Base-by-base conservation (phyloP, 441 rosid genomes). In the Erodium chrysanthum region DNA sequence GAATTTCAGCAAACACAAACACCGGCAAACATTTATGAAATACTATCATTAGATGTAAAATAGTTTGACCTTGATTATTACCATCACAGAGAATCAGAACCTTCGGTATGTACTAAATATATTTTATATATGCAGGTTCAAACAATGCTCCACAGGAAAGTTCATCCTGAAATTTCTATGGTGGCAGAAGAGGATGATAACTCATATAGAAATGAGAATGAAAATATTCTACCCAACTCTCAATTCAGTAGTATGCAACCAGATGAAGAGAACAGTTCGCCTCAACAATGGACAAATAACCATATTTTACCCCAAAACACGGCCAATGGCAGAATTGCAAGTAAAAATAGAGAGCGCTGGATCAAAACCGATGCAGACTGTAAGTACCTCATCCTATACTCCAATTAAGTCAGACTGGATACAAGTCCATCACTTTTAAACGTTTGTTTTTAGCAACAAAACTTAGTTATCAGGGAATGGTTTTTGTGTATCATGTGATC, bases 281-380 rank as follows among this genome's bases (percentile, higher is more conserved):
- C 65, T 40, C 75, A 46, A 66, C 73, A 64, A 66, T 66, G 68
- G 18, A 8, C 70, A 81, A 62, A 68, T 37, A 37, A 37, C 42
- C 42, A 37, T 37, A 37, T 9, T 37, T 37, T 37, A 37, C 11
- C 42, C 42, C 42, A 37, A 20, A 58, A 75, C 67, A 74, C 72
- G 52, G 78, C 75, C 65, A 68, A 37, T 33, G 76, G 76, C 75
- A 76, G 68, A 31, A 70, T 68, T 64, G 76, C 86, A 72, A 73
- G 74, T 37, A 79, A 76, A 66, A 80, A 79, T 58, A 74, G 79
- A 71, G 96, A 84, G 80, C 84, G 85, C 85, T 92, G 96, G 96
- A 88, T 92, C 86, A 88, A 84, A 81, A 88, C 96, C 70, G 96
- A 90, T 74, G 88, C 85, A 74, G 88, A 92, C 73, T 92, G 96